phyloP scores from a whole-genome alignment of 768 basidiomycete species.

The Leccinellum albellum region DNA sequence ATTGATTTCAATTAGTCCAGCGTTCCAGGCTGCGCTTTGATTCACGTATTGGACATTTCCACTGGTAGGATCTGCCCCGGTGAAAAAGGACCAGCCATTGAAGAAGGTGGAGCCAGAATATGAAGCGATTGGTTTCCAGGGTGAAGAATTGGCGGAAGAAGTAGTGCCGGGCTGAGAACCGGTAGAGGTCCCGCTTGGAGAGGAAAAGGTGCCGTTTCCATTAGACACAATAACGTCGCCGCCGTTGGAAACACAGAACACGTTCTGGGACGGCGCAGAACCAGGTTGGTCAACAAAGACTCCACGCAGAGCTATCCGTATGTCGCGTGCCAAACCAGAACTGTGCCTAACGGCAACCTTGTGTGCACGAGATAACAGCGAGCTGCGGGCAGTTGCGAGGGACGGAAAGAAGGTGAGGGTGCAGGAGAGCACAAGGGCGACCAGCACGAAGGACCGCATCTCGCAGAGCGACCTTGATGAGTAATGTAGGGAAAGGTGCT shows the following conservation, averaged over 20 bases:
- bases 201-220: slow-evolving; percentile 18
- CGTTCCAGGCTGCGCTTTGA: slow-evolving; percentile 52
- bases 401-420: slow-evolving; percentile 24
- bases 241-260: slow-evolving; percentile 33
- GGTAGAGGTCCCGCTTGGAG: slow-evolving; percentile 24
- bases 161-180: slow-evolving; percentile 16
- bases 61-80: slow-evolving; percentile 68
- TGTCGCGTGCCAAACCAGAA: slow-evolving; percentile 59
- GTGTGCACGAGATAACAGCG: slow-evolving; percentile 46
- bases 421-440: slow-evolving; percentile 32
- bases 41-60: slow-evolving; percentile 69
- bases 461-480: slow-evolving; percentile 2
- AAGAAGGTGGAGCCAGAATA: slow-evolving; percentile 76
- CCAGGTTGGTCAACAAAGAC: slow-evolving; percentile 45
- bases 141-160: slow-evolving; percentile 37
- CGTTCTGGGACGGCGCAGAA: slow-evolving; percentile 25
- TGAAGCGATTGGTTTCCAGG: slow-evolving; percentile 56
- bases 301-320: slow-evolving; percentile 60
- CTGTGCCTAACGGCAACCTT: slow-evolving; percentile 55
- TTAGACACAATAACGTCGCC: slow-evolving; percentile 19
- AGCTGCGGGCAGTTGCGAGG: slow-evolving; percentile 21
- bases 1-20: slow-evolving; percentile 65
- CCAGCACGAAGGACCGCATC: slow-evolving; percentile 28
- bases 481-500: not conserved
- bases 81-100: slow-evolving; percentile 75